Percentiles rank a stretch among this genome's conserved stretches.
Conservation (phyloP, 208 protist genomes). For the Trypanosoma mega region DNA sequence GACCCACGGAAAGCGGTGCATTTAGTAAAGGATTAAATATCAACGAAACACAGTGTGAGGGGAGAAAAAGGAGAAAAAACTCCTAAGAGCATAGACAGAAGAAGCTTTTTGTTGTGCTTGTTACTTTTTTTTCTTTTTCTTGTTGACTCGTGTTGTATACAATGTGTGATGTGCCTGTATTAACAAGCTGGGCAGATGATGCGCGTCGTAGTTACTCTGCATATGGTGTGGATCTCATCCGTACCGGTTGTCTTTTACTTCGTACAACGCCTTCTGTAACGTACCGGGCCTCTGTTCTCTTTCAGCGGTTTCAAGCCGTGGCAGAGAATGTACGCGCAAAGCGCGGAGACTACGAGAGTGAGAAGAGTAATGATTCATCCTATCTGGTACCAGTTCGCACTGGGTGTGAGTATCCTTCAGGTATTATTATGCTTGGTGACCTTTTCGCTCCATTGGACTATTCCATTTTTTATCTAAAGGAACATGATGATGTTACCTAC, state of each 20-base stretch:
- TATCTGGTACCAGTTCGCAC: constrained; percentile 61
- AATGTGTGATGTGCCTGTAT: constrained; percentile 27
- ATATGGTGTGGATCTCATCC: constrained; percentile 81
- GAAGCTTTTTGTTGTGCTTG: too few species aligned
- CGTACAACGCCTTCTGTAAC: constrained; percentile 63
- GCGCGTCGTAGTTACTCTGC: constrained; percentile 44
- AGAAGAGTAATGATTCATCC: constrained; percentile 13
- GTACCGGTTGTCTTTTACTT: constrained; percentile 58
- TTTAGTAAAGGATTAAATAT: too few species aligned
- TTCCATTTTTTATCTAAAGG: constrained; percentile 55
- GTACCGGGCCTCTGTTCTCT: constrained; percentile 68
- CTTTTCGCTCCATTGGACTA: constrained; percentile 77
- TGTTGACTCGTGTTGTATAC: not conserved
- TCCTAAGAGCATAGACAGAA: too few species aligned
- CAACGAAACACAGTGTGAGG: too few species aligned
- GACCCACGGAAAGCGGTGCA: too few species aligned
- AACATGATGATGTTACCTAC: constrained; percentile 71
- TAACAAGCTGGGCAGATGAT: constrained; percentile 13
- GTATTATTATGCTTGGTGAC: constrained; percentile 54
- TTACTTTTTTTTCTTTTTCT: not conserved
- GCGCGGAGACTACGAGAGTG: constrained; percentile 15
- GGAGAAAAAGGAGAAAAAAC: too few species aligned
- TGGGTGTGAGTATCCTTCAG: constrained; percentile 32
- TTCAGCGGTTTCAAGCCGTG: constrained; percentile 70
- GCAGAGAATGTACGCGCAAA: constrained; percentile 18